Evolutionary conservation across 768 basidiomycete genomes (phyloP).

Genomic region (Paxillus rubicundulus): DNA sequence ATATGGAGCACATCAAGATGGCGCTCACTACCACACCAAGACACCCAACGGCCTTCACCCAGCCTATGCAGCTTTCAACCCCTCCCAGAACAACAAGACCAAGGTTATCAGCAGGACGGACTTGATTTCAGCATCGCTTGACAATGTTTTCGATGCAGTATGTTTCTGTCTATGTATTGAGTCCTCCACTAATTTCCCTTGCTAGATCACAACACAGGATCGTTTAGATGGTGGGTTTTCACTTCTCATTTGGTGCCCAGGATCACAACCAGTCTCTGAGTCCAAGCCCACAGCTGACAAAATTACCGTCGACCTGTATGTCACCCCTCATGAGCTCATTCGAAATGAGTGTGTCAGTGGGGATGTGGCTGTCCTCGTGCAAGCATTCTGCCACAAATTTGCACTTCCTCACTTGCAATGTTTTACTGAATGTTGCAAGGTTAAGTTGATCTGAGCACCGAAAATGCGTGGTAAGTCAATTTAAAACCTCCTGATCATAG

Average conservation of each 20-base stretch:
- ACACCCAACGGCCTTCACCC: constrained; percentile 1
- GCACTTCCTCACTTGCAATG: no score
- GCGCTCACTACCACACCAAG: constrained; percentile 1
- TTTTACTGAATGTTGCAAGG: no score
- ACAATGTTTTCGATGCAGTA: no score
- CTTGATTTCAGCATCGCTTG: no score
- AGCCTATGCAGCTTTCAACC: constrained; percentile 4
- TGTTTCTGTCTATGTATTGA: no score
- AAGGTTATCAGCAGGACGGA: no score
- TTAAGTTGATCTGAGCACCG: no score
- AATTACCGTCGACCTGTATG: constrained; percentile 3
- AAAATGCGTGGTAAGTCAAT: no score
- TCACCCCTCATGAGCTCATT: background rate
- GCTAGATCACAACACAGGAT: constrained; percentile 11
- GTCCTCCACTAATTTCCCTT: no score
- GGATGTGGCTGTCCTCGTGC: constrained; percentile 2
- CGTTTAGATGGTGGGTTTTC: constrained; percentile 8
- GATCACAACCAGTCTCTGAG: background rate
- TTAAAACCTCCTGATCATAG: no score
- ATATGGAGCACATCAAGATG: background rate
- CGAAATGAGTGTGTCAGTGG: background rate
- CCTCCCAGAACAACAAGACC: no score
- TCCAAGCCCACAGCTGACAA: background rate
- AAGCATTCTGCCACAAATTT: no score
- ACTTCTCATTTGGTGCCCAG: constrained; percentile 2